These are phyloP conservation scores for Metschnikowia anglica DNA, from an alignment of 805 yeast genomes.

Conservation along the genomic window DNA sequence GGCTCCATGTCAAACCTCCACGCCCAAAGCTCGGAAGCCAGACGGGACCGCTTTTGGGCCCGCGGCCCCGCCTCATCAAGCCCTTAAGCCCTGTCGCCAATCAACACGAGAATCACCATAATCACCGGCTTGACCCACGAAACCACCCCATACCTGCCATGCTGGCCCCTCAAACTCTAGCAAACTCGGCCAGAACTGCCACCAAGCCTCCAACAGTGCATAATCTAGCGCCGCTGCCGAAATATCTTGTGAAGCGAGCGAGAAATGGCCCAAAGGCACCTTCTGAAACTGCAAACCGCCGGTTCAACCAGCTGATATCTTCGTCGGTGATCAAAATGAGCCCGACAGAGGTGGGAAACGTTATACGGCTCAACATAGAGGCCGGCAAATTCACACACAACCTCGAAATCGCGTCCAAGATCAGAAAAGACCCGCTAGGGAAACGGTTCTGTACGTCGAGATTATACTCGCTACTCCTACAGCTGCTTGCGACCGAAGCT, in stretches of 20 bases:
- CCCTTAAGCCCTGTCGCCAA: too few relatives aligned
- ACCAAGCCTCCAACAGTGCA: too few relatives aligned
- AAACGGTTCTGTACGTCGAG: constrained; percentile 3
- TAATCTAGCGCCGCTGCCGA: too few relatives aligned
- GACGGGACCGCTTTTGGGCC: too few relatives aligned
- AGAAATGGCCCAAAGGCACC: not conserved
- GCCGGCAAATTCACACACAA: constrained; percentile 11
- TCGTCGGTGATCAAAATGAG: not conserved
- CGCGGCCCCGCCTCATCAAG: too few relatives aligned
- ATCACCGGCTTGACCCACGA: too few relatives aligned
- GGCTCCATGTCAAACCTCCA: too few relatives aligned
- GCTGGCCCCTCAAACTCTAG: too few relatives aligned
- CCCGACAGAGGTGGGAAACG: not conserved
- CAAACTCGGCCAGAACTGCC: too few relatives aligned
- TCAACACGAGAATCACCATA: too few relatives aligned
- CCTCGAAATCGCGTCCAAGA: constrained; percentile 12
- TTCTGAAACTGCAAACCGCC: not conserved
- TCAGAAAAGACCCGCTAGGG: constrained; percentile 11
- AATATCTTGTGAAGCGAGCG: not conserved
- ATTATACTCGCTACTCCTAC: constrained; percentile 14
- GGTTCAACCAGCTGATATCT: not conserved
- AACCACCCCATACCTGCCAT: too few relatives aligned
- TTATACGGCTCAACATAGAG: constrained; percentile 5
- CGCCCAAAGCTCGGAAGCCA: too few relatives aligned
- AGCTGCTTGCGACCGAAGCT: constrained; percentile 14